Percentiles rank a stretch among this genome's conserved stretches.
Evolutionary conservation across 2,329 filamentous ascomycete genomes (phyloP).

Genomic region (Fusarium domesticum): DNA sequence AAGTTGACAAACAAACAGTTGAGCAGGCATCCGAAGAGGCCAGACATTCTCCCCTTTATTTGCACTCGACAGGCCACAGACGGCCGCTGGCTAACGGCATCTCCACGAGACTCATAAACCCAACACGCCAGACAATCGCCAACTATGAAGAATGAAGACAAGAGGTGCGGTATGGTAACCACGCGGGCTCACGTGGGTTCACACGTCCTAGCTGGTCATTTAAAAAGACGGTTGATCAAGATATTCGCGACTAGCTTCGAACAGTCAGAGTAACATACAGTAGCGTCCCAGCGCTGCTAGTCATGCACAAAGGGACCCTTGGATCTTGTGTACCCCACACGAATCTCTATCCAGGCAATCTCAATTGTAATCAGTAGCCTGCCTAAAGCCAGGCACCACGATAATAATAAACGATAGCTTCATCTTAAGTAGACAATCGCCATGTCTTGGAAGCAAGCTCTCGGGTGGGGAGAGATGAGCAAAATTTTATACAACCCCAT

Average conservation of each 20-base stretch:
- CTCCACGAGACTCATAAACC: no score
- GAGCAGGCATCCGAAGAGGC: neutral
- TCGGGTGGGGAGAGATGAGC: no score
- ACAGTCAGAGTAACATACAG: neutral
- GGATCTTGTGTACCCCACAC: neutral
- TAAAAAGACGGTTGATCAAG: neutral
- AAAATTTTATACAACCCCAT: no score
- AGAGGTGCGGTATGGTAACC: neutral
- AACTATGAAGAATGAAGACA: neutral
- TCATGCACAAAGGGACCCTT: neutral
- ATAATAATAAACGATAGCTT: no score
- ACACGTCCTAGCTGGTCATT: neutral
- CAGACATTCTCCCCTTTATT: neutral
- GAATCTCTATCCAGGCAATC: neutral
- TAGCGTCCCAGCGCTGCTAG: neutral
- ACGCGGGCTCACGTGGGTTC: neutral
- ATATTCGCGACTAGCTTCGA: neutral
- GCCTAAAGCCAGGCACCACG: no score
- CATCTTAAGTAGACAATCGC: no score
- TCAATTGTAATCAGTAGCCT: no score
- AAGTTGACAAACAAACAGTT: neutral
- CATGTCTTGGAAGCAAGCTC: no score
- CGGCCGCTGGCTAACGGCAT: no score
- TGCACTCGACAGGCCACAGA: neutral
- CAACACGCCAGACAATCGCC: neutral